These are phyloP conservation scores for Suillus americanus DNA, from an alignment of 768 basidiomycete species.

Conservation along the genomic window DNA sequence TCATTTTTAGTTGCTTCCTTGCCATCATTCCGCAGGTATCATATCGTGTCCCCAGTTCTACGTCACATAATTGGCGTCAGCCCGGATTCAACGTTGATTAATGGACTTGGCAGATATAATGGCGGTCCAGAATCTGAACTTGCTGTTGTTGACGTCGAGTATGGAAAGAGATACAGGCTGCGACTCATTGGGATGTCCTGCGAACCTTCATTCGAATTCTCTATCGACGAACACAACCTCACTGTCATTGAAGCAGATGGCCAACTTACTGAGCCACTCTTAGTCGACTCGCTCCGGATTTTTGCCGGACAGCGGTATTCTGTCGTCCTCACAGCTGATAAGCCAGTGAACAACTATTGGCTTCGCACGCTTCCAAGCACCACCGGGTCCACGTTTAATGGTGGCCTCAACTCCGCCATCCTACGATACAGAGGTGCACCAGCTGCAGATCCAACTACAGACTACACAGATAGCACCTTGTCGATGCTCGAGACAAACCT, in stretches of 20 bases:
- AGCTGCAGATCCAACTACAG: background rate
- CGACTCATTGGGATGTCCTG: background rate
- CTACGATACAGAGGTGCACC: background rate
- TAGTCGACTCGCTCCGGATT: slow-evolving; percentile 34
- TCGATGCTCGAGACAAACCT: background rate
- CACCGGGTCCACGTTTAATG: slow-evolving; percentile 19
- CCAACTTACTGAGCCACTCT: slow-evolving; percentile 21
- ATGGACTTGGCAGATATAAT: background rate
- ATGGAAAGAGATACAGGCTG: background rate
- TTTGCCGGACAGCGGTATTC: slow-evolving; percentile 42
- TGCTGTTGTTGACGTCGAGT: background rate
- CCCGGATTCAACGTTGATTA: background rate
- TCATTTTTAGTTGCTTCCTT: background rate
- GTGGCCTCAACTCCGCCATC: background rate
- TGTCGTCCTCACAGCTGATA: slow-evolving; percentile 42
- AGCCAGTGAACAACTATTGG: slow-evolving; percentile 54
- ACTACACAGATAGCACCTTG: background rate
- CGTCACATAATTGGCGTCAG: background rate
- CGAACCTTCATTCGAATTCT: slow-evolving; percentile 14
- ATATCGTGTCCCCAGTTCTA: background rate
- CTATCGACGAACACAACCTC: slow-evolving; percentile 20
- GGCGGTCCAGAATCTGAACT: background rate
- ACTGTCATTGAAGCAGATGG: slow-evolving; percentile 39
- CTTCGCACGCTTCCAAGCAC: slow-evolving; percentile 39
- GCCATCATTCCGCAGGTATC: background rate